Percentiles rank a stretch among this genome's conserved stretches.
phyloP scores from a whole-genome alignment of 805 yeast genomes.

The Grigorovia yakushimaensis region DNA sequence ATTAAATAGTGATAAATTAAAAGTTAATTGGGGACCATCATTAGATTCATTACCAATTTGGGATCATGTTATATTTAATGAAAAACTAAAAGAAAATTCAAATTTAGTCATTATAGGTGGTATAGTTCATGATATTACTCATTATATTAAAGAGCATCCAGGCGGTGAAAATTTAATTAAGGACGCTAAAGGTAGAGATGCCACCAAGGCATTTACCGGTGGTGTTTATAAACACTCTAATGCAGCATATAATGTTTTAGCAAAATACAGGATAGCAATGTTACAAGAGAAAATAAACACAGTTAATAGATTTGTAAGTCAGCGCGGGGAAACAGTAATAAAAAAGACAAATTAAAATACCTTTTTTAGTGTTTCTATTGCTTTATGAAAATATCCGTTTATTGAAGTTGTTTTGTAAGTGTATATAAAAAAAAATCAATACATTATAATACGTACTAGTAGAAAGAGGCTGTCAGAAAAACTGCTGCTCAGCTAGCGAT shows the following conservation, averaged over 20 bases:
- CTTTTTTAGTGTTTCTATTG: too few species aligned
- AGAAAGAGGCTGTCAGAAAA: too few species aligned
- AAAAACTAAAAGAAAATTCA: constrained; percentile 38
- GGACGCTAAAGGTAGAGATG: constrained; percentile 72
- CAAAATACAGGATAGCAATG: constrained; percentile 75
- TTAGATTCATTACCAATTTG: constrained; percentile 61
- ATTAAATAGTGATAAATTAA: constrained; percentile 49
- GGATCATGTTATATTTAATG: constrained; percentile 54
- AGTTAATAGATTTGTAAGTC: constrained; percentile 34
- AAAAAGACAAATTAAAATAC: constrained; percentile 8
- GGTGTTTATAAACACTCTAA: constrained; percentile 80
- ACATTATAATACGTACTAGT: too few species aligned
- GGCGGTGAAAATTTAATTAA: constrained; percentile 70
- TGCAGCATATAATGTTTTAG: constrained; percentile 76
- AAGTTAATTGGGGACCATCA: constrained; percentile 68
- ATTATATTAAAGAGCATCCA: constrained; percentile 67
- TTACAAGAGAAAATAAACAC: constrained; percentile 57
- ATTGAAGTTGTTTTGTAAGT: too few species aligned
- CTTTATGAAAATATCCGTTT: too few species aligned
- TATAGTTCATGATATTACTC: constrained; percentile 66
- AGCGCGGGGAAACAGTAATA: constrained; percentile 27
- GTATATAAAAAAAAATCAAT: too few species aligned
- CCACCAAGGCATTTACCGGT: constrained; percentile 76
- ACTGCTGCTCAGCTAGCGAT: too few species aligned
- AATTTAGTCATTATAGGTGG: constrained; percentile 68